Base-by-base conservation (phyloP, 169 alveolate genomes). In the Blepharisma undulans region DNA sequence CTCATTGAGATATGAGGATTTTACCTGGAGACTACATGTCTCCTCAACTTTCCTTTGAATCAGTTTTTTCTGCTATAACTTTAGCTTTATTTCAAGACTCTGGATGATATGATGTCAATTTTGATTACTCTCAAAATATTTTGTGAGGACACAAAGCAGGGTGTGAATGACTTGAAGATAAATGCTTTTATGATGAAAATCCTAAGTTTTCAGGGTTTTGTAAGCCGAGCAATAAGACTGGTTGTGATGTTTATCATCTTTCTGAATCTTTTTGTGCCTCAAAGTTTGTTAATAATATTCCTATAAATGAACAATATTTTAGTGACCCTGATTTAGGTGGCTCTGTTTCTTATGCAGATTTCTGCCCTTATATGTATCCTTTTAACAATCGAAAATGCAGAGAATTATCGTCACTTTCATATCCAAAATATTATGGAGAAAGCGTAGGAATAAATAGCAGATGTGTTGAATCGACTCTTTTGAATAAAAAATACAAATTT, bases 61-160 rank as follows among this genome's bases (percentile, higher is more conserved):
- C 76, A 74, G 92, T 92, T 21, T 87, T 88, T 66, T 81, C 93
- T 21, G 92, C 88, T 78, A 90, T 92, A 29, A 86, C 95, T 27
- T 81, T 92, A 59, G 95, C 95, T 12, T 60, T 92, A 80, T 87
- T 92, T 74, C 93, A 92, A 87, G 95, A 92, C 84, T 77, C 92
- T 34, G 95, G 95, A 0, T 89, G 89, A 71, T 92, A 92, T 87
- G 89, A 90, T 87, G 93, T 92, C 60, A 87, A 92, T 48, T 92
- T 84, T 88, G 87, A 79, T 10, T 79, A 29, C 18, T 21, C 87
- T 12, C 71, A 79, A 6, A 21, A 79, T 10, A 27, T 30, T n/a
- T 33, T 32, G 12, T 79, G 87, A 33, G 87, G 87, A 79, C 25
- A 79, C 30, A 33, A 33, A 27, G 30, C 29, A 79, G 87, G 87